A percentile compares a stretch with the other conserved stretches of the same genome.
These are phyloP conservation scores for Colletotrichum horii DNA, from an alignment of 2,329 filamentous ascomycete genomes.

Conservation along the genomic window DNA sequence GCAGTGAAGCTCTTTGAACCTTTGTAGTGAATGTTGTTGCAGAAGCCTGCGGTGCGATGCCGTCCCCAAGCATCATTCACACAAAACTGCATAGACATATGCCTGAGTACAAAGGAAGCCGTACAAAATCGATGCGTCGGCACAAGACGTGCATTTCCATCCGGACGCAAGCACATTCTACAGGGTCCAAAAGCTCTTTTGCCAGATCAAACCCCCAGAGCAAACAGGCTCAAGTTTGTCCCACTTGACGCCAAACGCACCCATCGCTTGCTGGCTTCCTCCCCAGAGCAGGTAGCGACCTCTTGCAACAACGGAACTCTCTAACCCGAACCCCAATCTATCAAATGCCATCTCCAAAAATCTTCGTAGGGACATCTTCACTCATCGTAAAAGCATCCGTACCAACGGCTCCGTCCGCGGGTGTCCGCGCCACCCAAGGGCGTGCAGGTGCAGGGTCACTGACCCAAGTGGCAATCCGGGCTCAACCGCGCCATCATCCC, in stretches of 20 bases:
- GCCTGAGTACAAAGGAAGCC: neutral
- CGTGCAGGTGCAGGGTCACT: neutral
- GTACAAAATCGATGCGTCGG: neutral
- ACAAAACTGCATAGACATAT: neutral
- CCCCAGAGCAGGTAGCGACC: neutral
- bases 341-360: neutral
- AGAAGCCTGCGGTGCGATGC: neutral
- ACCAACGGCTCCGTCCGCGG: neutral
- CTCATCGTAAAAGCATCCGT: neutral
- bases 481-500: neutral
- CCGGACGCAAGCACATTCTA: neutral
- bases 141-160: neutral
- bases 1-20: neutral
- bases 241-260: neutral
- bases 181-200: neutral
- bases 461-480: neutral
- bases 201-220: neutral
- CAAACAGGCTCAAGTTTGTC: neutral
- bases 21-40: neutral
- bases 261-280: neutral
- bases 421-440: neutral
- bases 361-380: neutral
- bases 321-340: neutral
- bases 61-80: neutral
- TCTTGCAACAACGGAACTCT: neutral